A percentile compares a stretch with the other conserved stretches of the same genome.
phyloP scores from a whole-genome alignment of 768 basidiomycete genomes.

The Hypholoma fasciculare region DNA sequence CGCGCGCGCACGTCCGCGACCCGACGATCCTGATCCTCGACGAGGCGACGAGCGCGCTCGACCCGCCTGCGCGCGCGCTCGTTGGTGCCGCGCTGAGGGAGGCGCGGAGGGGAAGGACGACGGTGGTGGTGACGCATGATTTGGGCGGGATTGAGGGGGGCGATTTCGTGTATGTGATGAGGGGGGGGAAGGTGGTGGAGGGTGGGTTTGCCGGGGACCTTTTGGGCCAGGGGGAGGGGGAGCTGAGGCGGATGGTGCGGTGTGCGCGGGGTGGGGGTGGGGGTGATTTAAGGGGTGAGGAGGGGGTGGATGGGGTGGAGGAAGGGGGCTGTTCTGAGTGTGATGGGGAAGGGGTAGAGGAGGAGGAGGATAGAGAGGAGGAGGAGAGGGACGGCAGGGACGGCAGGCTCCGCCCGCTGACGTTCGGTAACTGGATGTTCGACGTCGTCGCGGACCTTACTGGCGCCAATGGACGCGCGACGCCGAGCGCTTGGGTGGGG shows the following conservation, averaged over 20 bases:
- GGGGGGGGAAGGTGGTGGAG: conserved; percentile 76
- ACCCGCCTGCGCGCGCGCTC: conserved; percentile 81
- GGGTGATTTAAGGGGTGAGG: too few species aligned
- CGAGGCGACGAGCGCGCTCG: conserved; percentile 82
- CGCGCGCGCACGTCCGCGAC: conserved; percentile 81
- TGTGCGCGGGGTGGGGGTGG: too few species aligned
- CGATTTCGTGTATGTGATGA: conserved; percentile 94
- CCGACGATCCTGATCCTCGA: conserved; percentile 88
- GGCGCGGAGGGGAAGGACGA: conserved; percentile 80
- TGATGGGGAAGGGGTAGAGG: conserved; percentile 61
- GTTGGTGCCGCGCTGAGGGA: conserved; percentile 72
- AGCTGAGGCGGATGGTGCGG: too few species aligned
- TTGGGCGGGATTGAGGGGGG: conserved; percentile 71
- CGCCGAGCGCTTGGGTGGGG: background rate
- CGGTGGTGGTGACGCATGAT: conserved; percentile 95
- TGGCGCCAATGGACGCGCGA: conserved; percentile 2
- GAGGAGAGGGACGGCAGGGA: conserved; percentile 39
- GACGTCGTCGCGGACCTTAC: conserved; percentile 74
- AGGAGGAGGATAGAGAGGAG: conserved; percentile 9
- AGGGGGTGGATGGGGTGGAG: too few species aligned
- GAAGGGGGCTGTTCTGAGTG: conserved; percentile 44
- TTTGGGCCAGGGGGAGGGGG: too few species aligned
- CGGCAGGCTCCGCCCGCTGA: conserved; percentile 50
- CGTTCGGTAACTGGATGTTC: conserved; percentile 84
- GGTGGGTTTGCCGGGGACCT: conserved; percentile 59